Evolutionary conservation across 176 grass and related monocot species (phyloP), one percentile per base, ranked within the genome.

Genomic region (Oryza meridionalis): DNA sequence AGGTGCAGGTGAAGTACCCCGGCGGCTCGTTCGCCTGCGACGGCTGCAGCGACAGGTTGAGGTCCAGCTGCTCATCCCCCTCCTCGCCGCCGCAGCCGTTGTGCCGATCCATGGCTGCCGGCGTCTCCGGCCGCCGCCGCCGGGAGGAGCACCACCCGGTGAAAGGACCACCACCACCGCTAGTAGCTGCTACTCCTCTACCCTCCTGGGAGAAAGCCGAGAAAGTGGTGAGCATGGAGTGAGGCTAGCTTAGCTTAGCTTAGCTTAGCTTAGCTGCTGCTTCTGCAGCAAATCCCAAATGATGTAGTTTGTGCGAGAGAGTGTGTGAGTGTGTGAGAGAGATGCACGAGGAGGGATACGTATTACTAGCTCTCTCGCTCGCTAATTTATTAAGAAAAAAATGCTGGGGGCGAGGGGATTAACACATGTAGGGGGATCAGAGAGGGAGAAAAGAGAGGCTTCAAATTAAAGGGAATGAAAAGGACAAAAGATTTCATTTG

Each of bases 1-100:
- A 97, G 92, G 78, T 75, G 86, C 94, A 97, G 62, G 88, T 76
- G 88, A 97, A 97, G 82, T 86, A 80, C 21, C 92, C 84, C 22
- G 45, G 86, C 27, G 77, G 92, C 84, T 90, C 84, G 1, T 82
- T 75, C n/a, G 71, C 44, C 22, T 72, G 78, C 15, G 67, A 43
- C 59, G 85, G 75, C 72, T 95, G 90, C 46, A 95, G 85, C 11
- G 90, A 81, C 35, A 95, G 88, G 66, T 86, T 89, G 4, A 92
- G 90, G 66, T 86, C 88, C 73, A 95, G 42, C 42, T 10, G 88
- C 31, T 92, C 81, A 13, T 65, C 73, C 6, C 19, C 38, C 29
- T 92, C 81, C 13, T 65, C 73, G 1, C 19, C 38, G 70, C 51
- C 35, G 40, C 84, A 80, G 49, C 84, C 84, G 80, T 53, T 69